Conservation (phyloP, 129 eudicot genomes). For the Saussurea involucrata region DNA sequence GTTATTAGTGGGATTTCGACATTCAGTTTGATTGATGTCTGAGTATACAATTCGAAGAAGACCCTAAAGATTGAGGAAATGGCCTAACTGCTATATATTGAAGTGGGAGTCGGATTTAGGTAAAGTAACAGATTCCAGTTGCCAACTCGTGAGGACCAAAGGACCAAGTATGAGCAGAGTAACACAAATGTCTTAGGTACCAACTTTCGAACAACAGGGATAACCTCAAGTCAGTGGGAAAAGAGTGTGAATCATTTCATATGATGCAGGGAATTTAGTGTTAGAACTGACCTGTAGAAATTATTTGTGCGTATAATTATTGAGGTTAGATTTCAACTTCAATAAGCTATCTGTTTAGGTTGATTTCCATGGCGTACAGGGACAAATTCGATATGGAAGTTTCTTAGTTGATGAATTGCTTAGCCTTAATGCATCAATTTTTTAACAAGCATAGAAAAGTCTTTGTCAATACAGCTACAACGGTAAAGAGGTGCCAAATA, state of each 20-base stretch:
- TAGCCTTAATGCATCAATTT: too few species aligned
- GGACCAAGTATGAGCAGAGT: not conserved
- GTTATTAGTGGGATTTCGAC: not conserved
- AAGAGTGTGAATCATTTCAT: too few species aligned
- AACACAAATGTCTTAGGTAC: not conserved
- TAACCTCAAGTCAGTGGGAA: too few species aligned
- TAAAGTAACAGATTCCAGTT: not conserved
- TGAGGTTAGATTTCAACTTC: not conserved
- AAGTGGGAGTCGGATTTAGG: not conserved
- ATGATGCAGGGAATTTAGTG: too few species aligned
- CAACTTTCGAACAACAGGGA: too few species aligned
- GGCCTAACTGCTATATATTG: not conserved
- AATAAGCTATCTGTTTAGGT: not conserved
- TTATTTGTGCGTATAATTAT: too few species aligned
- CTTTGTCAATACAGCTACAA: too few species aligned
- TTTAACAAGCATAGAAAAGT: too few species aligned
- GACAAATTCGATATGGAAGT: not conserved
- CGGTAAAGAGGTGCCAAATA: too few species aligned
- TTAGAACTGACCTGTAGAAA: too few species aligned
- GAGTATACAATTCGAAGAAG: not conserved
- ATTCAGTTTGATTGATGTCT: not conserved
- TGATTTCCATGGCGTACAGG: not conserved
- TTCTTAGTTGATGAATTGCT: not conserved
- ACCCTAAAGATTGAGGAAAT: not conserved
- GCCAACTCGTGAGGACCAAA: not conserved